phyloP scores from a whole-genome alignment of 352 stramenopile genomes.

The Phytophthora aleatoria region DNA sequence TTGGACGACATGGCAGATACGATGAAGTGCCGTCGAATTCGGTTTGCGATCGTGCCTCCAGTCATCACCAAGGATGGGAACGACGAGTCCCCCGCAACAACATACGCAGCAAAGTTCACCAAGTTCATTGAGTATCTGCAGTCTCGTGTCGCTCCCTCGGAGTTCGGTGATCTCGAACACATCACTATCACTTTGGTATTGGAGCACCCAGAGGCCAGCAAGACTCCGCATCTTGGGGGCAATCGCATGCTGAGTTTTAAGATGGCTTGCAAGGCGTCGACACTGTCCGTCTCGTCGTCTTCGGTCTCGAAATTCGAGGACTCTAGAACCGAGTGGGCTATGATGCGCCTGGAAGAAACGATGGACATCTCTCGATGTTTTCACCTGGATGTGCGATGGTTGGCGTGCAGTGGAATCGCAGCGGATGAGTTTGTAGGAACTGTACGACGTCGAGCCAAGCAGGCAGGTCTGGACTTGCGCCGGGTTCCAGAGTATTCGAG shows the following conservation, averaged over 20 bases:
- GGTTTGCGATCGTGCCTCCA: constrained; percentile 68
- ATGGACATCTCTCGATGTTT: constrained; percentile 64
- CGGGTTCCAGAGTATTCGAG: constrained; percentile 80
- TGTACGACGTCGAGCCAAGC: constrained; percentile 67
- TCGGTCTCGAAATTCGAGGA: constrained; percentile 37
- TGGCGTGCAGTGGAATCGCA: constrained; percentile 78
- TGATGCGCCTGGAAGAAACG: constrained; percentile 70
- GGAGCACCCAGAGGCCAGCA: constrained; percentile 21
- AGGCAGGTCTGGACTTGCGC: constrained; percentile 65
- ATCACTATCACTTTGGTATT: constrained; percentile 52
- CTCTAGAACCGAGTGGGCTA: constrained; percentile 71
- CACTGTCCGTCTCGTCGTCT: constrained; percentile 24
- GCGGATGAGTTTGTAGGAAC: constrained; percentile 77
- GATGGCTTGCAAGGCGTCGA: constrained; percentile 36
- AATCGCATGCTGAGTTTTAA: constrained; percentile 59
- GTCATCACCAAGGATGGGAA: constrained; percentile 8
- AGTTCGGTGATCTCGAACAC: constrained; percentile 55
- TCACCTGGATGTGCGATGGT: constrained; percentile 77
- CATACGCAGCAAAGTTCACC: constrained; percentile 55
- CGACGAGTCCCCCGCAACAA: constrained; percentile 17
- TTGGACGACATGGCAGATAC: constrained; percentile 74
- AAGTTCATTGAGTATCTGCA: constrained; percentile 76
- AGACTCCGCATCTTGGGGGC: constrained; percentile 11
- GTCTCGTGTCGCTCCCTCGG: constrained; percentile 51
- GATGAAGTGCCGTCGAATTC: constrained; percentile 75